Percentiles rank a stretch among this genome's conserved stretches.
Conservation (phyloP, 768 basidiomycete genomes). For the Podaxis rugospora region DNA sequence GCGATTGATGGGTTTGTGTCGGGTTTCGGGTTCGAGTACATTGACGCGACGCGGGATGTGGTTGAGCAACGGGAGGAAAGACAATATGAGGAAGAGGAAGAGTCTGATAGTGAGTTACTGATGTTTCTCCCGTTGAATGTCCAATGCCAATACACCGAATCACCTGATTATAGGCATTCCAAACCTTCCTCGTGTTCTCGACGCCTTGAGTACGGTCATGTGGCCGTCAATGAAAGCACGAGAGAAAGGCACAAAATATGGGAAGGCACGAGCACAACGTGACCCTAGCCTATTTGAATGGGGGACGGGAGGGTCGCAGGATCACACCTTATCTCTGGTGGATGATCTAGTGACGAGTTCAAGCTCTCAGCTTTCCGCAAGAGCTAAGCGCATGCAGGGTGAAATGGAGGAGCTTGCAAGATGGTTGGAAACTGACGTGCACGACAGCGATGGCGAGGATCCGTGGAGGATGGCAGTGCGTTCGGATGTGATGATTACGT, state of each 20-base stretch:
- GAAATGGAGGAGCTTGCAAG: conserved; percentile 58
- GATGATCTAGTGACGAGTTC: conserved; percentile 11
- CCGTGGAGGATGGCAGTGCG: conserved; percentile 37
- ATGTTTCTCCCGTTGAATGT: not conserved
- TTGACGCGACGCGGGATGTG: conserved; percentile 45
- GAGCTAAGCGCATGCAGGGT: conserved; percentile 32
- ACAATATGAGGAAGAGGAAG: conserved; percentile 16
- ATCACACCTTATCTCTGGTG: not conserved
- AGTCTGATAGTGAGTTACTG: conserved; percentile 18
- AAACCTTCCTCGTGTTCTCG: conserved; percentile 61
- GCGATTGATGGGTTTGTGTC: conserved; percentile 66
- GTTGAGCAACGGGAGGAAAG: not conserved
- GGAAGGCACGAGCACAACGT: conserved; percentile 21
- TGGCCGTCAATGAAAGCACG: conserved; percentile 73
- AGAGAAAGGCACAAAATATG: conserved; percentile 17
- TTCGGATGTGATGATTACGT: conserved; percentile 22
- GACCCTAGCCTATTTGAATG: conserved; percentile 33
- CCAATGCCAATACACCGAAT: not conserved
- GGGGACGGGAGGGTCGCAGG: conserved; percentile 32
- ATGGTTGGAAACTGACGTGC: conserved; percentile 56
- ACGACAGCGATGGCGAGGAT: conserved; percentile 24
- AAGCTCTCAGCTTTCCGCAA: conserved; percentile 17
- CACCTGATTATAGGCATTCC: conserved; percentile 35
- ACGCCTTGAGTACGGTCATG: conserved; percentile 83
- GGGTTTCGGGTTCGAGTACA: conserved; percentile 71